A percentile compares a stretch with the other conserved stretches of the same genome.
Conservation (phyloP, 805 yeast species). For the Yamadazyma philogaea region DNA sequence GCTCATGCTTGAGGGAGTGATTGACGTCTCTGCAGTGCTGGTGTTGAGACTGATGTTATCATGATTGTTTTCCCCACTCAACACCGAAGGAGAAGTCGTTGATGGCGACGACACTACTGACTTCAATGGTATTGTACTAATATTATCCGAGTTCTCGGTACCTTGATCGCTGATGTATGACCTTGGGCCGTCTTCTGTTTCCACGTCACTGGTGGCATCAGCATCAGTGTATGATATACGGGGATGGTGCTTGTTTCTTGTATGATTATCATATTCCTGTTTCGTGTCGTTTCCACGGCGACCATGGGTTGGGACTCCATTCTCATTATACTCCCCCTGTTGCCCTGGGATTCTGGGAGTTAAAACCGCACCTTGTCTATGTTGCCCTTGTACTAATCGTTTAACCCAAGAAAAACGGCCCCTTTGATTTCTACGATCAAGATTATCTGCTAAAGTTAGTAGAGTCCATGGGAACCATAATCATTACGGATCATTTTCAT, state of each 20-base stretch:
- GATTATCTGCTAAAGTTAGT: constrained; percentile 7
- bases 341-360: not conserved
- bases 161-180: constrained; percentile 17
- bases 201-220: constrained; percentile 5
- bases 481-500: not conserved
- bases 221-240: constrained; percentile 6
- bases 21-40: constrained; percentile 50
- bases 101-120: constrained; percentile 43
- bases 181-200: constrained; percentile 1
- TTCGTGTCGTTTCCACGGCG: not conserved
- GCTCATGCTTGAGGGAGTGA: constrained; percentile 37
- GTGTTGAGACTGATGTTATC: constrained; percentile 36
- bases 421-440: constrained; percentile 12
- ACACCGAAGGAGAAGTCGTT: constrained; percentile 37
- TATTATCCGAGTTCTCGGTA: constrained; percentile 32
- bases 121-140: constrained; percentile 48
- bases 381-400: constrained; percentile 16
- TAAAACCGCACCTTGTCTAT: constrained; percentile 5
- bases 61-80: constrained; percentile 27
- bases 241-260: not conserved
- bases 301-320: not conserved
- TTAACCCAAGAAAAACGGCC: constrained; percentile 17
- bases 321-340: no score
- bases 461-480: not conserved
- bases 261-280: not conserved